A percentile compares a stretch with the other conserved stretches of the same genome.
Conservation (phyloP, 768 basidiomycete species). For the Cystofilobasidium macerans region DNA sequence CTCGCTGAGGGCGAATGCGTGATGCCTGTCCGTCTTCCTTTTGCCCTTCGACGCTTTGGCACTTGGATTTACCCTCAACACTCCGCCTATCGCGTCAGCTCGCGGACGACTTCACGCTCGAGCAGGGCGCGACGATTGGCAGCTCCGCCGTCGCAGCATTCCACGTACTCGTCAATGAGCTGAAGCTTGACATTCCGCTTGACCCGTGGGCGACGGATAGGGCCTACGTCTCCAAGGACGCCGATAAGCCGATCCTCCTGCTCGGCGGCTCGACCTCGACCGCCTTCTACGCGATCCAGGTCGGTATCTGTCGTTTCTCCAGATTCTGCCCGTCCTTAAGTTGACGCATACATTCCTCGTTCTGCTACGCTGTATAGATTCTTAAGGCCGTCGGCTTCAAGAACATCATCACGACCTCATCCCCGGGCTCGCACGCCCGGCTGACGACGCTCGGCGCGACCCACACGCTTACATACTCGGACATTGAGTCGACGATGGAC, state of each 20-base stretch:
- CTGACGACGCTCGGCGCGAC: neutral
- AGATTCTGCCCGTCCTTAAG: neutral
- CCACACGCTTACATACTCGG: neutral
- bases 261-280: neutral
- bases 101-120: neutral
- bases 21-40: neutral
- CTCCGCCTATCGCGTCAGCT: neutral
- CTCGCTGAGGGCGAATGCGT: neutral
- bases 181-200: neutral
- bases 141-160: neutral
- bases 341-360: neutral
- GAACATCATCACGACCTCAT: constrained; percentile 1
- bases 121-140: neutral
- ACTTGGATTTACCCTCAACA: neutral
- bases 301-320: neutral
- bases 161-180: neutral
- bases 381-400: neutral
- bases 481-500: neutral
- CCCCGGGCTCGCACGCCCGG: neutral
- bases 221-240: neutral
- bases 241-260: neutral
- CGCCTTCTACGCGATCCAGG: neutral
- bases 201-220: neutral
- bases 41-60: neutral
- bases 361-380: neutral